A percentile compares a stretch with the other conserved stretches of the same genome.
phyloP scores from a whole-genome alignment of 352 stramenopile species.

The Phytophthora quininea region DNA sequence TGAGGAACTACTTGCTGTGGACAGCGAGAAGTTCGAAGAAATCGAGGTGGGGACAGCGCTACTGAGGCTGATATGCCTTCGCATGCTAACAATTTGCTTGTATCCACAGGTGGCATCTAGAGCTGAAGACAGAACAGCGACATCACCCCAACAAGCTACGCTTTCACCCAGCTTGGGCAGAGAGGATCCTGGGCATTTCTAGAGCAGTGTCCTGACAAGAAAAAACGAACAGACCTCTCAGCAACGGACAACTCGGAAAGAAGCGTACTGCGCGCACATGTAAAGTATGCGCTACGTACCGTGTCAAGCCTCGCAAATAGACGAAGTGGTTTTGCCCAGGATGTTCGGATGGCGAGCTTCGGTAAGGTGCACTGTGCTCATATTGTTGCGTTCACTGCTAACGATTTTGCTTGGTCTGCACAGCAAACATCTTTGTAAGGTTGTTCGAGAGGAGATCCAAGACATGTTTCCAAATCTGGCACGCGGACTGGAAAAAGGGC shows the following conservation, averaged over 20 bases:
- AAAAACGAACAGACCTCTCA: neutral
- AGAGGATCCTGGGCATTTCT: neutral
- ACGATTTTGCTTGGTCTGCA: neutral
- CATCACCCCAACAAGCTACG: neutral
- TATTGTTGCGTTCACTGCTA: neutral
- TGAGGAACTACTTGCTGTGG: conserved; percentile 7
- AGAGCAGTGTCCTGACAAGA: neutral
- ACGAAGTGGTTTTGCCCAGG: conserved; percentile 2
- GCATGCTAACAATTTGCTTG: no score
- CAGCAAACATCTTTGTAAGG: conserved; percentile 5
- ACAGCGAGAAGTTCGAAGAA: neutral
- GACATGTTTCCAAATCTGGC: conserved; percentile 23
- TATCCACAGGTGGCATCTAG: neutral
- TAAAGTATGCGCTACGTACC: neutral
- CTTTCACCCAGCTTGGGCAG: no score
- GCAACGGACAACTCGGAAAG: neutral
- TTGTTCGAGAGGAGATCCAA: neutral
- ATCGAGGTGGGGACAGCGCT: neutral
- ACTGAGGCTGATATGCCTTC: no score
- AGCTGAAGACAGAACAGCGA: neutral
- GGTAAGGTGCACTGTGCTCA: neutral
- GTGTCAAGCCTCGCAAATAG: neutral
- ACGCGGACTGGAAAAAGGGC: conserved; percentile 6
- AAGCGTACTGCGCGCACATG: neutral
- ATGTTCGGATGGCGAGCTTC: neutral